These are phyloP conservation scores for Mycosarcoma mackinlayi DNA, from an alignment of 1,284 basidiomycete genomes.

Conservation along the genomic window DNA sequence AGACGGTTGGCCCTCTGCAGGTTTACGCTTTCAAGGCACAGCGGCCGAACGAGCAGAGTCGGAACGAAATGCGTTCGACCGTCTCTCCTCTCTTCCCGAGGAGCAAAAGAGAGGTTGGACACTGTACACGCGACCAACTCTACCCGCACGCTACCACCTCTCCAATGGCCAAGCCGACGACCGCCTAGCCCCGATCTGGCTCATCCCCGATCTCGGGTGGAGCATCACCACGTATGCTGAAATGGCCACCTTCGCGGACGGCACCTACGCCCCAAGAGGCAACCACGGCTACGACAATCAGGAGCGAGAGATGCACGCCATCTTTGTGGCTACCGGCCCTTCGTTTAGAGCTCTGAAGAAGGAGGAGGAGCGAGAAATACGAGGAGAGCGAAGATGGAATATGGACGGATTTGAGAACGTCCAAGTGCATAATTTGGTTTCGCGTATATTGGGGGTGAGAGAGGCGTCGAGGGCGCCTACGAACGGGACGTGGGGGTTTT, in stretches of 20 bases:
- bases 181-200: conserved; percentile 30
- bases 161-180: conserved; percentile 10
- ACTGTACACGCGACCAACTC: conserved; percentile 13
- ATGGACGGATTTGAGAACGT: conserved; percentile 82
- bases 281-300: conserved; percentile 86
- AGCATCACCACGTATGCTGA: conserved; percentile 28
- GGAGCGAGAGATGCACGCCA: conserved; percentile 81
- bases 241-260: conserved; percentile 69
- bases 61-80: conserved; percentile 1
- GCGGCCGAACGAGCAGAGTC: neutral
- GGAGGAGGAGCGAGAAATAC: no score
- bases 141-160: conserved; percentile 28
- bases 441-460: conserved; percentile 78
- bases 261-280: conserved; percentile 71
- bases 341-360: conserved; percentile 73
- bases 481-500: conserved; percentile 27
- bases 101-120: conserved; percentile 7
- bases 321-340: conserved; percentile 89
- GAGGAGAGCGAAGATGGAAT: conserved; percentile 60
- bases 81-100: neutral
- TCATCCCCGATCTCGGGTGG: conserved; percentile 44
- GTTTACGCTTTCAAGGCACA: conserved; percentile 27
- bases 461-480: conserved; percentile 18
- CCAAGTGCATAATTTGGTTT: conserved; percentile 83
- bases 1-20: conserved; percentile 73